Percentiles rank a stretch among this genome's conserved stretches.
phyloP scores from a whole-genome alignment of 257 asterid species.

The Gentiana dahurica region DNA sequence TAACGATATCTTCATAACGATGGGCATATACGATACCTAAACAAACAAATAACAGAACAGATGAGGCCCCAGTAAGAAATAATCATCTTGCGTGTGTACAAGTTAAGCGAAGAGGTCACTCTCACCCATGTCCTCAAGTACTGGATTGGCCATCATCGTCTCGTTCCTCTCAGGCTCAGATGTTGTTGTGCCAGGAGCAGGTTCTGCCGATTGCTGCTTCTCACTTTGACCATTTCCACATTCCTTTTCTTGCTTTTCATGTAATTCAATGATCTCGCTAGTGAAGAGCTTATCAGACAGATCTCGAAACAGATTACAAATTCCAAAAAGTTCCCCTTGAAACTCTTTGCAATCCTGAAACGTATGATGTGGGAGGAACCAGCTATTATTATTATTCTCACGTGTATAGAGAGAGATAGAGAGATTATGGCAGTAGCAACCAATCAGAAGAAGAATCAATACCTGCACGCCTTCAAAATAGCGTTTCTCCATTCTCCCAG shows the following conservation, averaged over 20 bases:
- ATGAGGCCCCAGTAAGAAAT: background rate
- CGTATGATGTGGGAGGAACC: slow-evolving; percentile 5
- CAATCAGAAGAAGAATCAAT: too few relatives aligned
- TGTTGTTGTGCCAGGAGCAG: slow-evolving; percentile 18
- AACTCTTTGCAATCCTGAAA: slow-evolving; percentile 74
- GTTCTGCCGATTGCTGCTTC: slow-evolving; percentile 22
- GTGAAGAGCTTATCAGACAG: slow-evolving; percentile 87
- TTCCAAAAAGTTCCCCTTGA: slow-evolving; percentile 90
- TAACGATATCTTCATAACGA: slow-evolving; percentile 81
- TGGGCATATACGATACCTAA: slow-evolving; percentile 83
- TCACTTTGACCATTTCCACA: slow-evolving; percentile 10
- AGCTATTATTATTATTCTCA: too few relatives aligned
- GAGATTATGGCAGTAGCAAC: slow-evolving; percentile 2
- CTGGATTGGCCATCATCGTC: slow-evolving; percentile 22
- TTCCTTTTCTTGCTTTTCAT: too few relatives aligned
- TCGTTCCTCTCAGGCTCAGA: slow-evolving; percentile 13
- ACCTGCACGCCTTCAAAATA: slow-evolving; percentile 98
- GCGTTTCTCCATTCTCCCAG: slow-evolving; percentile 84
- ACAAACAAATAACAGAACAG: background rate
- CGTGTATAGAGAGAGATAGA: background rate
- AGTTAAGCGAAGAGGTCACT: slow-evolving; percentile 7
- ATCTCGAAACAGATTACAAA: slow-evolving; percentile 82
- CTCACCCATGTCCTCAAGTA: slow-evolving; percentile 64
- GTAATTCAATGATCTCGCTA: slow-evolving; percentile 64
- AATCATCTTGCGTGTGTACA: background rate